These are phyloP conservation scores for Lolium rigidum DNA, from an alignment of 176 grass and related monocot species.

Conservation along the genomic window DNA sequence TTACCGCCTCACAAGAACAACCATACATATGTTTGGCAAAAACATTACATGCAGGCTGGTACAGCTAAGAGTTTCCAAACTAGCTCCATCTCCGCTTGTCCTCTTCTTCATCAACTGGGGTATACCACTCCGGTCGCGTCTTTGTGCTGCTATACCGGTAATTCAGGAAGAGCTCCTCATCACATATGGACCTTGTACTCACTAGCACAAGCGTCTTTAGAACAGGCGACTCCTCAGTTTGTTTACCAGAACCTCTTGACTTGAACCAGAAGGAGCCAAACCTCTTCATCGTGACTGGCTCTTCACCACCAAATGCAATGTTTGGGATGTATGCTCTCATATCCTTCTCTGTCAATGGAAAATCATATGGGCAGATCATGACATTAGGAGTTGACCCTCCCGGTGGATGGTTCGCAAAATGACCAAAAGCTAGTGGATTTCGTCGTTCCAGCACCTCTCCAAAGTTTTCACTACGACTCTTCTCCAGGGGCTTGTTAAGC, in stretches of 20 bases:
- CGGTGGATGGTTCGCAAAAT: slow-evolving; percentile 94
- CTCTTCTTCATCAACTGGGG: slow-evolving; percentile 86
- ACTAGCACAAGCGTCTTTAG: slow-evolving; percentile 77
- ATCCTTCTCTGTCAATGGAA: slow-evolving; percentile 75
- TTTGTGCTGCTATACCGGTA: slow-evolving; percentile 87
- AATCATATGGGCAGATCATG: slow-evolving; percentile 96
- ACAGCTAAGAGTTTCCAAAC: slow-evolving; percentile 20
- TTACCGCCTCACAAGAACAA: not conserved
- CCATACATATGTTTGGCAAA: not conserved
- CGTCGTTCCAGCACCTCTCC: slow-evolving; percentile 75
- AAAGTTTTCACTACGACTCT: slow-evolving; percentile 42
- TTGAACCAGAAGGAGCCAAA: slow-evolving; percentile 96
- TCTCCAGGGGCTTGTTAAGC: slow-evolving; percentile 78
- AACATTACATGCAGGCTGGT: not conserved
- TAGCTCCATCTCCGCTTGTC: slow-evolving; percentile 92
- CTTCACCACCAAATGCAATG: slow-evolving; percentile 69
- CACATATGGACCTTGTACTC: slow-evolving; percentile 71
- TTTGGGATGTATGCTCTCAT: slow-evolving; percentile 92
- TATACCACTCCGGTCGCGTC: slow-evolving; percentile 82
- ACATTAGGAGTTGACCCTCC: slow-evolving; percentile 72
- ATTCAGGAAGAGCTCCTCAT: slow-evolving; percentile 93
- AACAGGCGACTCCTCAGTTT: slow-evolving; percentile 45
- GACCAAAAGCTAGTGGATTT: slow-evolving; percentile 89
- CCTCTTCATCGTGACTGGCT: slow-evolving; percentile 67
- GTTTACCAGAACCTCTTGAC: slow-evolving; percentile 54